A percentile compares a stretch with the other conserved stretches of the same genome.
Evolutionary conservation across 768 basidiomycete species (phyloP).

Genomic region (Serendipita sp.): DNA sequence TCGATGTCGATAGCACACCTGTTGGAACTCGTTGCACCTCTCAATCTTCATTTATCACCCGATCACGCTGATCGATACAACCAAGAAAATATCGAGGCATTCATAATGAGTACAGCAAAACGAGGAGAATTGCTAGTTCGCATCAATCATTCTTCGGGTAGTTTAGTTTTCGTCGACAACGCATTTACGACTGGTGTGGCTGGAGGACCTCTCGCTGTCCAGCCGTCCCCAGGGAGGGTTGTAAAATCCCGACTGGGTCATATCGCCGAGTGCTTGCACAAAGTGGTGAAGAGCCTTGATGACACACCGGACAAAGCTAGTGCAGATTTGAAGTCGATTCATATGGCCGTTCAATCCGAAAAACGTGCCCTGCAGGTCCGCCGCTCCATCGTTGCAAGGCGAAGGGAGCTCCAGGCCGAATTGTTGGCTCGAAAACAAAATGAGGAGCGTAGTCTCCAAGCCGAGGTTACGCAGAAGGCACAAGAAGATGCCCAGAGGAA

Average conservation of each 20-base stretch:
- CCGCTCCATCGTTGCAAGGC: conserved; percentile 67
- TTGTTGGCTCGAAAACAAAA: conserved; percentile 73
- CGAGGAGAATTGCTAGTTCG: conserved; percentile 73
- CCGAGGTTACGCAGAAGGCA: conserved; percentile 47
- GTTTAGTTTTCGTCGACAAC: conserved; percentile 72
- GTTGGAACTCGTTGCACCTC: conserved; percentile 61
- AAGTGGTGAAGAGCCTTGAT: conserved; percentile 44
- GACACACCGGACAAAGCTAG: conserved; percentile 26
- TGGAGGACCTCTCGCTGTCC: conserved; percentile 30
- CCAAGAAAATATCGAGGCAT: conserved; percentile 72
- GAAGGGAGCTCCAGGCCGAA: conserved; percentile 72
- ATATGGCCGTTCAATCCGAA: conserved; percentile 53
- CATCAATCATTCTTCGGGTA: conserved; percentile 76
- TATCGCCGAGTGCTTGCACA: conserved; percentile 58
- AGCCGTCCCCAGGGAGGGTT: conserved; percentile 55
- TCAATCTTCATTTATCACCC: conserved; percentile 28
- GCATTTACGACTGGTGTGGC: conserved; percentile 34
- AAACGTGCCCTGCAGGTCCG: conserved; percentile 61
- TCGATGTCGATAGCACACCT: conserved; percentile 68
- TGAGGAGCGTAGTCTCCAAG: conserved; percentile 66
- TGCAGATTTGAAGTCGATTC: conserved; percentile 40
- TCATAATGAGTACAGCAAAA: conserved; percentile 82
- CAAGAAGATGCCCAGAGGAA: conserved; percentile 27
- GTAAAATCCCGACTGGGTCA: conserved; percentile 63
- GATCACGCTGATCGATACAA: conserved; percentile 28